Evolutionary conservation across 2,329 filamentous ascomycete species (phyloP), one percentile per base, ranked within the genome.

Genomic region (Sporothrix sp.): DNA sequence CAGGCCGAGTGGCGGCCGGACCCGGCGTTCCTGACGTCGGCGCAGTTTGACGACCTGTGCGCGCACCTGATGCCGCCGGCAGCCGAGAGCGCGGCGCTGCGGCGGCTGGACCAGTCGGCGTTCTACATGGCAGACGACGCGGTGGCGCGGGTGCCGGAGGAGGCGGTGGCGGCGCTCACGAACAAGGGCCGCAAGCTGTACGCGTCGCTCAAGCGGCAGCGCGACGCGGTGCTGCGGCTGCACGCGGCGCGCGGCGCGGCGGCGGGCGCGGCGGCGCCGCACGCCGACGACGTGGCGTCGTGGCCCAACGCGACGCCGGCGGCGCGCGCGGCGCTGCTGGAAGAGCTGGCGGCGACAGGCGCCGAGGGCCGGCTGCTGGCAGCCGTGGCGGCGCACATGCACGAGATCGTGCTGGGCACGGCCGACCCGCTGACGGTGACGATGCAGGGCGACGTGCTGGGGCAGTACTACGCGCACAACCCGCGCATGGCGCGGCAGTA

Each of bases 341-440:
- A 18, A 0, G 32, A 50, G 13, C 42, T 57, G 5, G 33, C 23
- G 3, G 16, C 27, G 11, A 33, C 51, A 1, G 56, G 52, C 13
- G 52, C 54, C 18, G 56, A 58, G 39, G 54, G 55, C 30, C 51
- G 50, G 4, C 50, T 58, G 28, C 35, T 57, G 21, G 45, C 44
- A 2, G 45, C 53, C 3, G 53, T 58, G 30, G 16, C 51, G 11
- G 37, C 28, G 7, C 40, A 51, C 14, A 54, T 65, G 42, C 30
- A 53, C 7, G 36, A 50, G 18, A 63, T 65, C 16, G 52, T 65
- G 13, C 39, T 53, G n/a, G 58, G 57, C 9, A 48, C 55, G 7
- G 52, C 59, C 27, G 61, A 63, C 44, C 60, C 62, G 3, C 53
- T 65, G 5, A 58, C 61, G 25, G 55, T 64, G 16, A 59, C 63